Base-by-base conservation (phyloP, 148 eudicot species). In the Drosera capensis region DNA sequence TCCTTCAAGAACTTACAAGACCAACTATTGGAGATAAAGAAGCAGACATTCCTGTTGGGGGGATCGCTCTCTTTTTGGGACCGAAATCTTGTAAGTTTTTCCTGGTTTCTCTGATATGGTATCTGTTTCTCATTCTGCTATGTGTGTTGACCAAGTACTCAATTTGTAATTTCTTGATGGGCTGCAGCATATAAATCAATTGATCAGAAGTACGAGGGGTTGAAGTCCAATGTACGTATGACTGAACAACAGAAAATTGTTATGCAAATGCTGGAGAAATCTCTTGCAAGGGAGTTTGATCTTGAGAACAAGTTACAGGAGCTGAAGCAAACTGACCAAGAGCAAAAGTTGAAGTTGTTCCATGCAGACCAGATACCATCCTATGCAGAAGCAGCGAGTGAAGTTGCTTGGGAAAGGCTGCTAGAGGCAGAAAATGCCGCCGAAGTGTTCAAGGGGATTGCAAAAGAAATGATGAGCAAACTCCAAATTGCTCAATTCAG, bases 351-450 rank as follows among this genome's bases (percentile, higher is more conserved):
- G 25, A 80, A 84, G 52, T 71, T 77, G 31, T 67, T 41, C n/a
- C 48, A 68, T 44, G 65, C 72, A 0, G 81, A 75, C 60, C 75
- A 73, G 55, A 65, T 62, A 43, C 62, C 72, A 39, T 62, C 71
- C 24, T 47, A 63, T 43, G 64, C 72, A 70, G 94, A 88, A 62
- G 74, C 78, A 52, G 80, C 67, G 24, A 63, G 71, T 19, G 86
- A 76, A 66, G 69, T 69, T 46, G 70, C 74, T 52, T 85, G 84
- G 75, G 78, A 71, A 58, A 65, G 79, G 42, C 57, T 85, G 25
- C 55, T 90, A 49, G 94, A 80, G 57, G 88, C 82, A 14, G 93
- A 90, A 61, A 77, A 78, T 68, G 62, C 71, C 40, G 66, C 82
- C 0, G 88, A 60, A 46, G 72, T 90, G 14, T 72, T 72, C 14